These are phyloP conservation scores for Fusarium equiseti DNA, from an alignment of 2,329 filamentous ascomycete species.

Conservation along the genomic window DNA sequence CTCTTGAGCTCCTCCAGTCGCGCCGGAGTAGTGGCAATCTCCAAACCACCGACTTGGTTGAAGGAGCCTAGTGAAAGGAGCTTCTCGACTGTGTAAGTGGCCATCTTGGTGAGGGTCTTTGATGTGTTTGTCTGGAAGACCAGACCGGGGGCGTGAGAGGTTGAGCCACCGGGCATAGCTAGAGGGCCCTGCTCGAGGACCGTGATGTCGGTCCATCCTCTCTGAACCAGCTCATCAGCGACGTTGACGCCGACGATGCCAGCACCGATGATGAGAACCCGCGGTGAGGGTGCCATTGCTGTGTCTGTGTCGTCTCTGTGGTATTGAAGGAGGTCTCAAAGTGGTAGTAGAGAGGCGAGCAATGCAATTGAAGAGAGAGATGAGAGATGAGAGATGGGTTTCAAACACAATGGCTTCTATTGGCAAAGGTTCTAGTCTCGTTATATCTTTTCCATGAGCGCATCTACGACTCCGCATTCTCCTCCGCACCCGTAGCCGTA, in stretches of 20 bases:
- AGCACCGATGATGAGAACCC: conserved; percentile 71
- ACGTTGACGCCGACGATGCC: conserved; percentile 74
- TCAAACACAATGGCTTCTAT: conserved; percentile 30
- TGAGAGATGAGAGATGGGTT: conserved; percentile 17
- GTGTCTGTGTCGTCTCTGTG: conserved; percentile 2
- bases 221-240: conserved; percentile 71
- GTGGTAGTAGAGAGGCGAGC: neutral
- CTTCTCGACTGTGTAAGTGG: conserved; percentile 72
- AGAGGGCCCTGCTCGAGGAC: conserved; percentile 74
- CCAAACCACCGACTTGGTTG: conserved; percentile 72
- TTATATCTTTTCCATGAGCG: conserved; percentile 33
- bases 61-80: conserved; percentile 69
- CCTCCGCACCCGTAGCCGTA: neutral
- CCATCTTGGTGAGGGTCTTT: conserved; percentile 69
- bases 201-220: conserved; percentile 73
- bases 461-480: conserved; percentile 27
- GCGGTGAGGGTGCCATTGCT: conserved; percentile 48
- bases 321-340: neutral
- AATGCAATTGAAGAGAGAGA: neutral
- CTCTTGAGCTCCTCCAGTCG: conserved; percentile 71
- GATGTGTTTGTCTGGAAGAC: conserved; percentile 73
- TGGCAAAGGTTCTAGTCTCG: conserved; percentile 30
- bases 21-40: conserved; percentile 70
- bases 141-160: conserved; percentile 73
- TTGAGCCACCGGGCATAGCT: conserved; percentile 72